Conservation (phyloP, 306 rosid species). For the Cicer yamashitae region DNA sequence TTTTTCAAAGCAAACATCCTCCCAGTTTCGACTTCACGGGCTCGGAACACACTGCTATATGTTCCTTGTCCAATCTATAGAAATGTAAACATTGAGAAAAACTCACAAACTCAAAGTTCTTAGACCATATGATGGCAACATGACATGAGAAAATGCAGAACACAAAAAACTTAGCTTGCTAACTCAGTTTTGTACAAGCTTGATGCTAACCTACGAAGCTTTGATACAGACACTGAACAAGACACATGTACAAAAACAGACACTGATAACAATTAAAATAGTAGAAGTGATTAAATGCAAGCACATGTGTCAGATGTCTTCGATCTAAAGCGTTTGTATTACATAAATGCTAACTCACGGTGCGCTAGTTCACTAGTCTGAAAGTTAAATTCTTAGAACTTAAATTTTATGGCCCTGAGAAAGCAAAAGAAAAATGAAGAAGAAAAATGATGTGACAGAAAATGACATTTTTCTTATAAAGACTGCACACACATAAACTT, state of each 20-base stretch:
- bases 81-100: not conserved
- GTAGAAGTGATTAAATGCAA: not conserved
- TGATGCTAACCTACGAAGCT: not conserved
- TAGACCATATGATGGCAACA: not conserved
- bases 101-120: not conserved
- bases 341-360: no score
- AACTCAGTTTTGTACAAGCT: no score
- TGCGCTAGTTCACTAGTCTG: no score
- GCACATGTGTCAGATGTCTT: not conserved
- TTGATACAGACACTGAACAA: not conserved
- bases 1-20: constrained; percentile 89
- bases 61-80: constrained; percentile 97
- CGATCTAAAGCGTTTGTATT: no score
- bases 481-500: no score
- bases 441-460: no score
- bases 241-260: not conserved
- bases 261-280: not conserved
- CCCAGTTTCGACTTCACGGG: constrained; percentile 84
- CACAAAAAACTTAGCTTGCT: not conserved
- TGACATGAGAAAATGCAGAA: not conserved
- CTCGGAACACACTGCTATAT: constrained; percentile 94
- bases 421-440: no score
- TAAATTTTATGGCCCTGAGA: no score
- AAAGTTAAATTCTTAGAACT: no score
- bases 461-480: no score